These are phyloP conservation scores for Tuber umbilicatum DNA, from an alignment of 495 filamentous ascomycete species.

Conservation along the genomic window DNA sequence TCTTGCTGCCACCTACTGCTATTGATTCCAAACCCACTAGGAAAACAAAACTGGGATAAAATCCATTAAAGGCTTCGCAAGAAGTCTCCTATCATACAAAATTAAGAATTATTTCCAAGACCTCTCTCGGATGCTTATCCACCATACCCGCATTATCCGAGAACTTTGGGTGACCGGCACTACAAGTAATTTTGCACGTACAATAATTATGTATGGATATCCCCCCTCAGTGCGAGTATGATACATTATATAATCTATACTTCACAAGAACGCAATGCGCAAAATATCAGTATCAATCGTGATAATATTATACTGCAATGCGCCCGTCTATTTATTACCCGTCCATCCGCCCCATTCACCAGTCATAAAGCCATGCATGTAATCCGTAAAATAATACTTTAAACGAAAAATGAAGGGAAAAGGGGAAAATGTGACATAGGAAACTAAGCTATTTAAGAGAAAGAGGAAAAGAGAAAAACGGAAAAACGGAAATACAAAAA, in stretches of 20 bases:
- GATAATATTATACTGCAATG: not conserved
- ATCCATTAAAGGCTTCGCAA: not conserved
- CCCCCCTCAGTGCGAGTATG: not conserved
- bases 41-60: not conserved
- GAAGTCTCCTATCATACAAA: not conserved
- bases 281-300: not conserved
- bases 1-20: not conserved
- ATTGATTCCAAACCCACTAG: not conserved
- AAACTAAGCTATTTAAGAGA: conserved; percentile 10
- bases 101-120: not conserved
- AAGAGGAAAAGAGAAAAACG: conserved; percentile 27
- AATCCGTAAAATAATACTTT: conserved; percentile 5
- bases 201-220: not conserved
- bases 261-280: not conserved
- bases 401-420: not conserved
- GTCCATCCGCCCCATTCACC: not conserved
- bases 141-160: not conserved
- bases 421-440: not conserved
- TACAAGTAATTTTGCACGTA: not conserved
- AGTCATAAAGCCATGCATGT: not conserved
- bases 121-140: not conserved
- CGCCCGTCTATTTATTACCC: not conserved
- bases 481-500: conserved; percentile 15
- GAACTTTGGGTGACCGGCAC: not conserved
- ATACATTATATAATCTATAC: not conserved